Percentiles rank a stretch among this genome's conserved stretches.
These are phyloP conservation scores for bread wheat (Triticum aestivum) DNA, from an alignment of 176 grass and related monocot species.

Conservation along the genomic window DNA sequence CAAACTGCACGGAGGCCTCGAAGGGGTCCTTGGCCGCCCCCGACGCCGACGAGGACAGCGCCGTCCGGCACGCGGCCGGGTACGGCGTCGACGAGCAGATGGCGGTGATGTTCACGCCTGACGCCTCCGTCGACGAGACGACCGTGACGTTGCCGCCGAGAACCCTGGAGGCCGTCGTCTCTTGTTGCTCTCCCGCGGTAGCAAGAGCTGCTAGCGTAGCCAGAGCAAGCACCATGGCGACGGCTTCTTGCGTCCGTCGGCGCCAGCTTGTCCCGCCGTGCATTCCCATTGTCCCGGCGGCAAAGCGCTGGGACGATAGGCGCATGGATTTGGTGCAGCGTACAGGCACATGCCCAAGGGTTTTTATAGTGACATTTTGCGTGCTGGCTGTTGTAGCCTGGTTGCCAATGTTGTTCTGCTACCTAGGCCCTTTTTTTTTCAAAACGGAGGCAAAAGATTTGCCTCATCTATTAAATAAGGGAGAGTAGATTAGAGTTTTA, in stretches of 20 bases:
- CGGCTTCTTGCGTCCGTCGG: background rate
- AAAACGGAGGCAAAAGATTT: too few species aligned
- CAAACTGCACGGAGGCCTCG: slow-evolving; percentile 70
- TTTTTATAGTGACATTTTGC: background rate
- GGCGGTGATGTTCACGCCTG: background rate
- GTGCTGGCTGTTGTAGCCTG: background rate
- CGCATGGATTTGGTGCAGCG: background rate
- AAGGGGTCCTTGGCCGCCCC: slow-evolving; percentile 33
- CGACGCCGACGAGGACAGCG: slow-evolving; percentile 38
- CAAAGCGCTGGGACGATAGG: background rate
- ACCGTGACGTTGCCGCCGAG: background rate
- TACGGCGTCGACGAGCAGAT: slow-evolving; percentile 60
- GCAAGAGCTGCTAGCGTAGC: background rate
- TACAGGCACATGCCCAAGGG: background rate
- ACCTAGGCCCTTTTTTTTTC: too few species aligned
- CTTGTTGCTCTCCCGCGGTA: background rate
- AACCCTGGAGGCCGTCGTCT: background rate
- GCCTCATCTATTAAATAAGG: too few species aligned
- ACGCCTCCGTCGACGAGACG: background rate
- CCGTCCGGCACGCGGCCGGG: slow-evolving; percentile 54
- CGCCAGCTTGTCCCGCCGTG: background rate
- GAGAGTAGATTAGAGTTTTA: too few species aligned
- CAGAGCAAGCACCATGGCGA: slow-evolving; percentile 28
- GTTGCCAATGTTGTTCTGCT: background rate
- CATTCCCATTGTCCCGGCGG: slow-evolving; percentile 7